Evolutionary conservation across 31 red algal species (phyloP).

Genomic region (Bonnemaisonia californica): DNA sequence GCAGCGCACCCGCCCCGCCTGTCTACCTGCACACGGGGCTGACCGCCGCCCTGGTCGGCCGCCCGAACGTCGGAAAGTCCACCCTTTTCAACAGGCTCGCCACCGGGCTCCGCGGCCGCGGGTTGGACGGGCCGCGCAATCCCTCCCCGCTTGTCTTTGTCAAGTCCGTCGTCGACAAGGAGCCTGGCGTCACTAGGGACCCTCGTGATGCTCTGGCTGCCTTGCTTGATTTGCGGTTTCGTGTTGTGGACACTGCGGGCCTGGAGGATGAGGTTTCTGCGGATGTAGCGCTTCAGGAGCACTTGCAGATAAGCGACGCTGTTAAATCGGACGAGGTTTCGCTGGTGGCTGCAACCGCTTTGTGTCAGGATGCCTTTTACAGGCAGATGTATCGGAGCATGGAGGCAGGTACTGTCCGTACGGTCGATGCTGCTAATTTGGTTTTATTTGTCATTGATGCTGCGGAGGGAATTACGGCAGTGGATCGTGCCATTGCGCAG

Average conservation of each 20-base stretch:
- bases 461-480: conserved; percentile 53
- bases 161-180: conserved; percentile 76
- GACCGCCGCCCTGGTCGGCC: conserved; percentile 70
- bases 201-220: conserved; percentile 51
- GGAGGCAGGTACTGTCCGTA: conserved; percentile 48
- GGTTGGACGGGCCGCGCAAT: background rate
- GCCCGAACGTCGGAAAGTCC: conserved; percentile 97
- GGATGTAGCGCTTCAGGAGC: background rate
- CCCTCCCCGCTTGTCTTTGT: conserved; percentile 55
- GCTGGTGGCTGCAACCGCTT: conserved; percentile 40
- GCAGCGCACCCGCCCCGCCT: conserved; percentile 30
- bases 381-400: conserved; percentile 67
- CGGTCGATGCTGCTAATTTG: conserved; percentile 44
- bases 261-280: conserved; percentile 56
- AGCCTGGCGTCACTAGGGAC: conserved; percentile 92
- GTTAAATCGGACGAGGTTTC: too few species aligned
- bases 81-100: conserved; percentile 91
- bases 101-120: conserved; percentile 51
- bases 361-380: conserved; percentile 43
- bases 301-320: background rate
- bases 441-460: conserved; percentile 83
- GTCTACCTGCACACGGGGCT: conserved; percentile 73
- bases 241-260: conserved; percentile 91
- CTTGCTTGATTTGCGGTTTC: conserved; percentile 81
- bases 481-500: conserved; percentile 69